A percentile compares a stretch with the other conserved stretches of the same genome.
phyloP scores from a whole-genome alignment of 179 eudicot species.

The Drosera spatulata region DNA sequence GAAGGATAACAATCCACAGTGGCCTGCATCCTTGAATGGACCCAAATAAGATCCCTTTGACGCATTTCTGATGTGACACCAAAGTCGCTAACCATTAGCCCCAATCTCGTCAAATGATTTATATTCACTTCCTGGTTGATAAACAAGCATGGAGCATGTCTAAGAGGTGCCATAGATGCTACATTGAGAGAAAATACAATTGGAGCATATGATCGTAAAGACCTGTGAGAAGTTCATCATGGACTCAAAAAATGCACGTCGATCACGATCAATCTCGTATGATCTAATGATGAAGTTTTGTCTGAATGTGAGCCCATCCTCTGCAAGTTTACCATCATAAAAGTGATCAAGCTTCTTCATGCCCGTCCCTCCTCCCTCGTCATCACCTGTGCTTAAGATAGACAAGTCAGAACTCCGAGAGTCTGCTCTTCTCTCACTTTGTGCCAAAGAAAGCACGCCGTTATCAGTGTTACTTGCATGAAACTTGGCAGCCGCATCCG shows the following conservation, averaged over 20 bases:
- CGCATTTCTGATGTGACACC: slow-evolving; percentile 54
- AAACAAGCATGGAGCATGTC: background rate
- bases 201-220: background rate
- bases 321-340: no score
- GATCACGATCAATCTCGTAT: slow-evolving; percentile 48
- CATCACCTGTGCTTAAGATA: no score
- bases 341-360: no score
- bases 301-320: slow-evolving; percentile 27
- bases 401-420: no score
- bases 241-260: slow-evolving; percentile 36
- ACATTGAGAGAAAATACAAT: background rate
- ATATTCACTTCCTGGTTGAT: slow-evolving; percentile 35
- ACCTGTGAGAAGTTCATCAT: slow-evolving; percentile 50
- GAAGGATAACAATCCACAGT: slow-evolving; percentile 42
- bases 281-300: slow-evolving; percentile 42
- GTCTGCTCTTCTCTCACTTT: no score
- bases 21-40: slow-evolving; percentile 35
- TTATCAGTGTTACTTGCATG: no score
- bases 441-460: no score
- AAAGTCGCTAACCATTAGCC: slow-evolving; percentile 42
- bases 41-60: slow-evolving; percentile 48
- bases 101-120: slow-evolving; percentile 43
- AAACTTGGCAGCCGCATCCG: no score
- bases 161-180: background rate
- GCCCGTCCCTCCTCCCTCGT: no score